Evolutionary conservation across 2,329 filamentous ascomycete genomes (phyloP).

Genomic region (Dothistroma pini): DNA sequence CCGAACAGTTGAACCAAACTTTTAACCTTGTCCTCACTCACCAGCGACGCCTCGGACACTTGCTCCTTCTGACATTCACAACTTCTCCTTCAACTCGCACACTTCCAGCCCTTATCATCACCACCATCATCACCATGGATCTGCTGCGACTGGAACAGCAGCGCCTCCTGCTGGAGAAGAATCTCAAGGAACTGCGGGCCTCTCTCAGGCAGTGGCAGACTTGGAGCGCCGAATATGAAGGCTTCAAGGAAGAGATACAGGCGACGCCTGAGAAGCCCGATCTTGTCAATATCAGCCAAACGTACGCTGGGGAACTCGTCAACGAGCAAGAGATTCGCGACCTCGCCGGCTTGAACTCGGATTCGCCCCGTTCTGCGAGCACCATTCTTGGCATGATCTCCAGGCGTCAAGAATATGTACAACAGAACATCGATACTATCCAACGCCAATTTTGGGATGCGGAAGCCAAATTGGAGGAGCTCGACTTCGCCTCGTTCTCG

Average conservation of each 20-base stretch:
- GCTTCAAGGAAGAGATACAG: slow-evolving; percentile 64
- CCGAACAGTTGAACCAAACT: neutral
- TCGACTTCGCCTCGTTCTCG: slow-evolving; percentile 37
- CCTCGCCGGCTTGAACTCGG: slow-evolving; percentile 48
- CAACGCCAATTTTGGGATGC: slow-evolving; percentile 67
- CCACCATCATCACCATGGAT: slow-evolving; percentile 39
- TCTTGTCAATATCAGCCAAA: slow-evolving; percentile 47
- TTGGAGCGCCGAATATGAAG: slow-evolving; percentile 89
- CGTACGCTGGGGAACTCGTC: slow-evolving; percentile 62
- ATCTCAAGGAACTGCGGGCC: slow-evolving; percentile 67
- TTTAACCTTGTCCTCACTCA: neutral
- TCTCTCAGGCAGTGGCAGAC: slow-evolving; percentile 83
- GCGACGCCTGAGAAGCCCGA: slow-evolving; percentile 34
- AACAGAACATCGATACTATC: slow-evolving; percentile 71
- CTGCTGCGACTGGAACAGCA: slow-evolving; percentile 71
- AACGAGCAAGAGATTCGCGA: slow-evolving; percentile 57
- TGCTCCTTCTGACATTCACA: neutral
- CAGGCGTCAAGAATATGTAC: slow-evolving; percentile 83
- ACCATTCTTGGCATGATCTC: slow-evolving; percentile 67
- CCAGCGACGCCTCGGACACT: neutral
- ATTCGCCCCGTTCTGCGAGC: slow-evolving; percentile 48
- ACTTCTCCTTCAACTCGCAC: neutral
- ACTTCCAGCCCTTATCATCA: neutral
- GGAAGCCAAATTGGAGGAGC: slow-evolving; percentile 66
- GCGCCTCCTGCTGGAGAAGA: slow-evolving; percentile 69